A percentile compares a stretch with the other conserved stretches of the same genome.
phyloP scores from a whole-genome alignment of 1,284 basidiomycete species.

The Amylostereum areolatum region DNA sequence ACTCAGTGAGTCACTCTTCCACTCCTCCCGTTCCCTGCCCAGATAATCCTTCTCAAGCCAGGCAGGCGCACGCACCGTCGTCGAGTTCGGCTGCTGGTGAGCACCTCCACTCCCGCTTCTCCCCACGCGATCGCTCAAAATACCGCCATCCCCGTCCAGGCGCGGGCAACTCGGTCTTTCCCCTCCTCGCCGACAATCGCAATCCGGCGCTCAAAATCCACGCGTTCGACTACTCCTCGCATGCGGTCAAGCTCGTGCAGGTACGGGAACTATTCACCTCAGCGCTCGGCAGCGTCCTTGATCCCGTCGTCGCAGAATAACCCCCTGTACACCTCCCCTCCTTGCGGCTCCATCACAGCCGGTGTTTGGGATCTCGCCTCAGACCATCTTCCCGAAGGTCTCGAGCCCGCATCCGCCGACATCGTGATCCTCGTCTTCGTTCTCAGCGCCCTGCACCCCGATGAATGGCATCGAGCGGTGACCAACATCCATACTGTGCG shows the following conservation, averaged over 20 bases:
- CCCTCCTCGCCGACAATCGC: constrained; percentile 74
- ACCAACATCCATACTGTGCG: constrained; percentile 76
- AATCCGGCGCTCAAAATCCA: constrained; percentile 73
- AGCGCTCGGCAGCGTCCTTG: background rate
- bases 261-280: constrained; percentile 27
- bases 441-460: constrained; percentile 88
- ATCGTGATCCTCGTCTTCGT: constrained; percentile 94
- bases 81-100: constrained; percentile 85
- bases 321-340: constrained; percentile 64
- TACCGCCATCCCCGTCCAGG: constrained; percentile 35
- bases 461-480: constrained; percentile 86
- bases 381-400: constrained; percentile 52
- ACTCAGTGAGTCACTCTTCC: constrained; percentile 43
- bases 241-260: constrained; percentile 90
- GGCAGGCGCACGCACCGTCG: constrained; percentile 73
- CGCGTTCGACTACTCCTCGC: constrained; percentile 89
- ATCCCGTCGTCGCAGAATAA: constrained; percentile 40
- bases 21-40: background rate
- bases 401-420: constrained; percentile 71
- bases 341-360: constrained; percentile 69
- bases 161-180: constrained; percentile 93
- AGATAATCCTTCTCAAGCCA: constrained; percentile 22
- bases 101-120: constrained; percentile 11
- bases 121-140: constrained; percentile 7
- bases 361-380: constrained; percentile 91